Conservation (phyloP, 352 stramenopile genomes). For the Phytophthora aleatoria region DNA sequence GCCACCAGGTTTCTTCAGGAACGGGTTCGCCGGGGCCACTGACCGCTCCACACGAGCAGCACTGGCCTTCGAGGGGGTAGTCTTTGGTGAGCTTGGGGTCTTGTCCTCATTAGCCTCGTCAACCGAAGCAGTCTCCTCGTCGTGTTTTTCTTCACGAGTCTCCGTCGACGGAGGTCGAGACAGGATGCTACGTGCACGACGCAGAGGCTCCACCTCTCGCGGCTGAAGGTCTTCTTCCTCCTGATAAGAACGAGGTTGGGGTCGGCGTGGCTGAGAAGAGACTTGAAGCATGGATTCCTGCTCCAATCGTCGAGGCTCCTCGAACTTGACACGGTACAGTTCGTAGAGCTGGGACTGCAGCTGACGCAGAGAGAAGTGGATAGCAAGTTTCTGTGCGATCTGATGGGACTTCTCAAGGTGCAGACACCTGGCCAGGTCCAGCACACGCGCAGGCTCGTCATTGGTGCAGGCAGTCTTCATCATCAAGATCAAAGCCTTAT, state of each 20-base stretch:
- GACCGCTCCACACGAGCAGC: constrained; percentile 40
- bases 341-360: constrained; percentile 77
- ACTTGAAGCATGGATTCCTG: constrained; percentile 17
- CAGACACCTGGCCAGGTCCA: constrained; percentile 83
- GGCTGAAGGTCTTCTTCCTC: constrained; percentile 17
- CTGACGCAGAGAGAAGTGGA: constrained; percentile 78
- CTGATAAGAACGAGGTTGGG: constrained; percentile 7
- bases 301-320: constrained; percentile 34
- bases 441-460: constrained; percentile 67
- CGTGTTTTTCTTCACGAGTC: constrained; percentile 19
- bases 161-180: constrained; percentile 36
- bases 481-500: constrained; percentile 85
- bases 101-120: constrained; percentile 21
- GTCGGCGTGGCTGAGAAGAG: constrained; percentile 20
- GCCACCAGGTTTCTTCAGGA: constrained; percentile 59
- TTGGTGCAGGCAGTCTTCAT: constrained; percentile 79
- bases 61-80: constrained; percentile 14
- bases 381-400: constrained; percentile 84
- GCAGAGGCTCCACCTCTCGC: constrained; percentile 36
- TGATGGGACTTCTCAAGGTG: constrained; percentile 83
- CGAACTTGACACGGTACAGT: constrained; percentile 69
- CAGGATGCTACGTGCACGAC: constrained; percentile 41
- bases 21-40: constrained; percentile 69
- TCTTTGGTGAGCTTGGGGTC: constrained; percentile 9
- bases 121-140: constrained; percentile 15